These are phyloP conservation scores for Aspergillus alliaceus DNA, from an alignment of 2,329 filamentous ascomycete genomes.

Conservation along the genomic window DNA sequence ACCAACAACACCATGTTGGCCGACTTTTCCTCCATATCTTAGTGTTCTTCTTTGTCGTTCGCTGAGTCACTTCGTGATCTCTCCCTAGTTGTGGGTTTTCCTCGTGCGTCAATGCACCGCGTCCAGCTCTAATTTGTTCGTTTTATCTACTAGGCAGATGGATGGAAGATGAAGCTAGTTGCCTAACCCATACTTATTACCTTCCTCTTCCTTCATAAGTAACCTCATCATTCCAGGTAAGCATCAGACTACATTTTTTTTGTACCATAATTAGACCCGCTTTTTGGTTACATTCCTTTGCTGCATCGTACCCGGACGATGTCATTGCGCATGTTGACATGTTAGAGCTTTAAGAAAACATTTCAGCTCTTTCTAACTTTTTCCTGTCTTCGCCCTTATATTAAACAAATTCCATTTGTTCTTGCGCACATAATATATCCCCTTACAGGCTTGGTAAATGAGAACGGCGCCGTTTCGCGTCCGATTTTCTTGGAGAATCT, in stretches of 20 bases:
- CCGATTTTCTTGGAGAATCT: neutral
- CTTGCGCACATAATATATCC: neutral
- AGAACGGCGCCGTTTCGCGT: neutral
- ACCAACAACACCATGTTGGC: neutral
- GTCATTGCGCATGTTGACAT: neutral
- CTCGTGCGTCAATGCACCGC: neutral
- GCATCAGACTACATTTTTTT: neutral
- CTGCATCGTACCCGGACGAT: neutral
- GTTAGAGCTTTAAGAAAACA: neutral
- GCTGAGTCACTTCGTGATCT: neutral
- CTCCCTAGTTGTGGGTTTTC: neutral
- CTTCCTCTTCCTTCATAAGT: slow-evolving; percentile 1
- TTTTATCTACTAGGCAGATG: slow-evolving; percentile 4
- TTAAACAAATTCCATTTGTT: neutral
- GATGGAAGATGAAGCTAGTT: slow-evolving; percentile 4
- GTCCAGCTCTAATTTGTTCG: neutral
- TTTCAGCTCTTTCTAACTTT: neutral
- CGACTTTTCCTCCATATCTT: neutral
- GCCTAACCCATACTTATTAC: slow-evolving; percentile 5
- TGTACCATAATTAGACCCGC: neutral
- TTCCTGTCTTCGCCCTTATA: neutral
- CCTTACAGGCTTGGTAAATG: neutral
- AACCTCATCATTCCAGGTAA: neutral
- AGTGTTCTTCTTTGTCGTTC: neutral
- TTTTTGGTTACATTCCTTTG: neutral